These are phyloP conservation scores for Sugiyamaella marilandica DNA, from an alignment of 805 yeast species.

Conservation along the genomic window DNA sequence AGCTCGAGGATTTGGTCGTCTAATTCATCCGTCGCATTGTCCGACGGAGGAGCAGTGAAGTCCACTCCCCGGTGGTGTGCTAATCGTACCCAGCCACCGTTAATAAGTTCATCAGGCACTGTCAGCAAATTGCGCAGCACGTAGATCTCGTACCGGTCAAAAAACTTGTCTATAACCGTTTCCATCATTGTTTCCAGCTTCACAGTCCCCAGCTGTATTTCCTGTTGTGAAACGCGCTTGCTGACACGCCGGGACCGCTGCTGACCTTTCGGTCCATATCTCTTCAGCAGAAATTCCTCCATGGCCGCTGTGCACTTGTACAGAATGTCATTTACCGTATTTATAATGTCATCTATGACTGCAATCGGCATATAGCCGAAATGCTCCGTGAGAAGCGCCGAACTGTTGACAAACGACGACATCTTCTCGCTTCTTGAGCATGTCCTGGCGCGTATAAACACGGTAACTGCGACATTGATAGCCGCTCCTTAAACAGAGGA, in stretches of 20 bases:
- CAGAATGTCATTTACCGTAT: conserved; percentile 79
- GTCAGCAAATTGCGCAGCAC: conserved; percentile 69
- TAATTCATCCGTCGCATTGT: conserved; percentile 4
- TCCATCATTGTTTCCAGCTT: conserved; percentile 73
- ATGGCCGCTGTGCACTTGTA: conserved; percentile 76
- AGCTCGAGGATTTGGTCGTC: conserved; percentile 17
- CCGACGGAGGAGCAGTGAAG: conserved; percentile 5
- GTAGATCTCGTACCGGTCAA: conserved; percentile 82
- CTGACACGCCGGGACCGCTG: neutral
- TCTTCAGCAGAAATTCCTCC: conserved; percentile 53
- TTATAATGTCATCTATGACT: conserved; percentile 79
- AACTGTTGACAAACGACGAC: conserved; percentile 9
- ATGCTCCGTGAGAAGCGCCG: conserved; percentile 67
- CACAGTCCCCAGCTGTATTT: conserved; percentile 73
- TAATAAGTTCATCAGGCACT: conserved; percentile 60
- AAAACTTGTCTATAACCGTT: conserved; percentile 69
- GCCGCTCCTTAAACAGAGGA: neutral
- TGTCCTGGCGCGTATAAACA: neutral
- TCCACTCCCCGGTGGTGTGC: conserved; percentile 55
- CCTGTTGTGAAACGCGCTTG: conserved; percentile 31
- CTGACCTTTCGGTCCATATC: conserved; percentile 29
- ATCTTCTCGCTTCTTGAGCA: neutral
- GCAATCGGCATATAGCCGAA: conserved; percentile 80
- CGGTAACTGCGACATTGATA: neutral
- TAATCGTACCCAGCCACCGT: conserved; percentile 61